phyloP scores from a whole-genome alignment of 345 rosid genomes.

The Lenwebbia sp. region DNA sequence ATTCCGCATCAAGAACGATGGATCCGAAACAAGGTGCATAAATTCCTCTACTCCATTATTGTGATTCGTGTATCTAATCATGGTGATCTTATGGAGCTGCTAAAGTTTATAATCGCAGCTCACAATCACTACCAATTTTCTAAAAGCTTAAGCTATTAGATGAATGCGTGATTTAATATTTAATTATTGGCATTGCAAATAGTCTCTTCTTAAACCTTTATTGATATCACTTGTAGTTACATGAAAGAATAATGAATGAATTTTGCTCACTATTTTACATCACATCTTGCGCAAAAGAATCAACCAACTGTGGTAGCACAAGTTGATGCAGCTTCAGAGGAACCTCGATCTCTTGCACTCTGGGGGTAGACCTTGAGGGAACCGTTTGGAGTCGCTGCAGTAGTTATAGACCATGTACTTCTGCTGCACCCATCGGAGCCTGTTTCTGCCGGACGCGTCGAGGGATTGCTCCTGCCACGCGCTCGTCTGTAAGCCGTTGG shows the following conservation, averaged over 20 bases:
- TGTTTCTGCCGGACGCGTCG: background rate
- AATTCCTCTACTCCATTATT: too few species aligned
- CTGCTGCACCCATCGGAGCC: conserved; percentile 38
- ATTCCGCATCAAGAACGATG: too few species aligned
- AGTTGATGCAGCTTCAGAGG: background rate
- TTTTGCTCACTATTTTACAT: background rate
- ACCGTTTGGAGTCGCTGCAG: conserved; percentile 31
- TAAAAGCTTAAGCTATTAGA: too few species aligned
- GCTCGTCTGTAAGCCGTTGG: too few species aligned
- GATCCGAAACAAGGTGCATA: too few species aligned
- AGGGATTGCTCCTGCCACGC: too few species aligned
- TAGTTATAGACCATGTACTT: conserved; percentile 52
- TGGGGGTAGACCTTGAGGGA: conserved; percentile 43
- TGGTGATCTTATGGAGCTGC: too few species aligned
- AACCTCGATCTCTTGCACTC: conserved; percentile 22
- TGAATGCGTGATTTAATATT: too few species aligned
- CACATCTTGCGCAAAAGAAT: background rate
- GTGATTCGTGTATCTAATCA: too few species aligned
- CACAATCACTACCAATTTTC: too few species aligned
- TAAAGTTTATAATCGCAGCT: too few species aligned
- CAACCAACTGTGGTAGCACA: background rate
- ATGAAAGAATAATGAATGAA: background rate
- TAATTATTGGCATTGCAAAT: too few species aligned
- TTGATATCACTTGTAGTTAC: background rate
- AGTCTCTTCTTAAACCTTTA: background rate